phyloP scores from a whole-genome alignment of 1,284 basidiomycete species.

The Ceratobasidium sp. region DNA sequence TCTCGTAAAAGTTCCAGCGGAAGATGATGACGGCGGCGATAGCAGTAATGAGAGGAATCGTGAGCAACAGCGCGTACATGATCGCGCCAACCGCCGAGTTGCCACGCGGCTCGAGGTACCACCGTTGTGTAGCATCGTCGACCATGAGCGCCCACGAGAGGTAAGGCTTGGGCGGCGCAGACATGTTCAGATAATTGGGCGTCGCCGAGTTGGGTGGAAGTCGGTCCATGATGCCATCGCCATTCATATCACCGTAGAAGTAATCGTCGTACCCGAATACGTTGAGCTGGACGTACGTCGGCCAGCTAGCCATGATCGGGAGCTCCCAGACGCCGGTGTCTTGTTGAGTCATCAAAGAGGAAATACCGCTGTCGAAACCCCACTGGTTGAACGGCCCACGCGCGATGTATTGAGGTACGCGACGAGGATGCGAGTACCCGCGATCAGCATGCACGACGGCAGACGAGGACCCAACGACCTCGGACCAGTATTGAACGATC shows the following conservation, averaged over 20 bases:
- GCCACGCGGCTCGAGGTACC: conserved; percentile 84
- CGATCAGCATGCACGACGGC: conserved; percentile 83
- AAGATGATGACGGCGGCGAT: conserved; percentile 84
- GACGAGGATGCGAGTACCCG: conserved; percentile 70
- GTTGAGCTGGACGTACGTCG: conserved; percentile 87
- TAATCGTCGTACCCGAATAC: conserved; percentile 89
- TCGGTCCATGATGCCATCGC: conserved; percentile 87
- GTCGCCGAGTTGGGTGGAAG: conserved; percentile 87
- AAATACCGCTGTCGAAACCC: conserved; percentile 87
- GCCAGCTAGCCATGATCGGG: conserved; percentile 89
- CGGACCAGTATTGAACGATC: conserved; percentile 89
- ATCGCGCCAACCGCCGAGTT: conserved; percentile 81
- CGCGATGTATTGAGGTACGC: conserved; percentile 85
- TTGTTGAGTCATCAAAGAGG: conserved; percentile 72
- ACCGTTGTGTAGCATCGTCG: conserved; percentile 80
- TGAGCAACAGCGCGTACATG: conserved; percentile 84
- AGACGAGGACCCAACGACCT: conserved; percentile 69
- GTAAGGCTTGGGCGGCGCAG: conserved; percentile 70
- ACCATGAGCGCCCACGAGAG: conserved; percentile 86
- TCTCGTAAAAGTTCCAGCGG: conserved; percentile 96
- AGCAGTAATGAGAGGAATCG: conserved; percentile 87
- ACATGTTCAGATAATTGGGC: conserved; percentile 90
- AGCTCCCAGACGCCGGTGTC: conserved; percentile 74
- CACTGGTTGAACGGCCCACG: conserved; percentile 90
- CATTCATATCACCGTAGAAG: conserved; percentile 90